These are phyloP conservation scores for Nakazawaea ishiwadae DNA, from an alignment of 805 yeast genomes.

Conservation along the genomic window DNA sequence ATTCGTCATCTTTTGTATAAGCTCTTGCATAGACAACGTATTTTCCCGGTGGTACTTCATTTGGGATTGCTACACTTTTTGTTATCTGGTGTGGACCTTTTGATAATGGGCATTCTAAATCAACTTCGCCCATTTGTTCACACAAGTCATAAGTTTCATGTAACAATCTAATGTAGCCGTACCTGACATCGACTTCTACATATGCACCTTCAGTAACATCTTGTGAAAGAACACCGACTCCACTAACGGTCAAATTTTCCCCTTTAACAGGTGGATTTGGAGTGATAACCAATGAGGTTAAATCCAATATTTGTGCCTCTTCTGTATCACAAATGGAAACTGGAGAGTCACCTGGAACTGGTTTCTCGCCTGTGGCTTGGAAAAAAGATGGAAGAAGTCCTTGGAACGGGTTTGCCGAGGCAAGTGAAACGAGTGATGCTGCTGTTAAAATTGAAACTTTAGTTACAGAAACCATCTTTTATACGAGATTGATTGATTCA, in stretches of 20 bases:
- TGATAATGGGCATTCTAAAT: conserved; percentile 76
- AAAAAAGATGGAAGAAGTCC: conserved; percentile 16
- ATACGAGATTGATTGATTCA: no score
- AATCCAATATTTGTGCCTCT: conserved; percentile 57
- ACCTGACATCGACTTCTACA: conserved; percentile 88
- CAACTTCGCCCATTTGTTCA: conserved; percentile 80
- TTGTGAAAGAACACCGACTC: conserved; percentile 56
- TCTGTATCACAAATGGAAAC: conserved; percentile 68
- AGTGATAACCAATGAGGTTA: conserved; percentile 52
- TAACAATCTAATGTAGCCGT: conserved; percentile 85
- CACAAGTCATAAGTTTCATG: conserved; percentile 92
- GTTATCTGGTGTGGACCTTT: conserved; percentile 63
- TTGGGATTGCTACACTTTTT: conserved; percentile 79
- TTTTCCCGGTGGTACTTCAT: conserved; percentile 92
- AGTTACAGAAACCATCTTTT: conserved; percentile 2
- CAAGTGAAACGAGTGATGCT: conserved; percentile 1
- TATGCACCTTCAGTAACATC: conserved; percentile 81
- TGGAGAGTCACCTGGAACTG: conserved; percentile 91
- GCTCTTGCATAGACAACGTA: conserved; percentile 88
- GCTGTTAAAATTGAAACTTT: not conserved
- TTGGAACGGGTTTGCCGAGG: conserved; percentile 29
- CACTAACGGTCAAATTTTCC: conserved; percentile 72
- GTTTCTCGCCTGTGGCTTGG: conserved; percentile 35
- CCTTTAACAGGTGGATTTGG: conserved; percentile 94
- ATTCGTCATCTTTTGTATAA: conserved; percentile 74